Evolutionary conservation across 805 yeast species (phyloP).

Genomic region (Kazachstania bromeliacearum): DNA sequence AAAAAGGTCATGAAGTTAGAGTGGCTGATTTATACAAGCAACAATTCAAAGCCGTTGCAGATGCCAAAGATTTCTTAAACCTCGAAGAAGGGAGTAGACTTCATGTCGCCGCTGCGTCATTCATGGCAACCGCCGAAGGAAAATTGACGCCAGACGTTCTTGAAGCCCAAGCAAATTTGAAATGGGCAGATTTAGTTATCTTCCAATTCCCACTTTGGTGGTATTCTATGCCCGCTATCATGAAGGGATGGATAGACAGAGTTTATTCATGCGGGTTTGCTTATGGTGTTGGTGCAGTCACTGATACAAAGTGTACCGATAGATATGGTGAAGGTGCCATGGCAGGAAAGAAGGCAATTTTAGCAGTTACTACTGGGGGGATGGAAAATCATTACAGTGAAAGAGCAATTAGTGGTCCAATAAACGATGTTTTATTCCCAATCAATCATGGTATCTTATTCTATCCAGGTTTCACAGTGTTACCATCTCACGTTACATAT

Average conservation of each 20-base stretch:
- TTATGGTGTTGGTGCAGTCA: conserved; percentile 16
- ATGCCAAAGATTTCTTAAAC: conserved; percentile 16
- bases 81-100: conserved; percentile 11
- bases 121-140: conserved; percentile 7
- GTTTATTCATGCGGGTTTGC: conserved; percentile 19
- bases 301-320: conserved; percentile 5
- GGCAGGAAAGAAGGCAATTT: conserved; percentile 16
- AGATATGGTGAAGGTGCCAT: conserved; percentile 22
- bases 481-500: conserved; percentile 14
- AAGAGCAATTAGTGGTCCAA: conserved; percentile 17
- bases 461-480: conserved; percentile 16
- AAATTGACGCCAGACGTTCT: conserved; percentile 23
- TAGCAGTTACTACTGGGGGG: conserved; percentile 12
- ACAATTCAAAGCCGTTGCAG: conserved; percentile 19
- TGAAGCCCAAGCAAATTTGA: conserved; percentile 22
- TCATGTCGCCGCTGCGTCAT: conserved; percentile 13
- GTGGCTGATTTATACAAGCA: conserved; percentile 20
- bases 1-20: conserved; percentile 21
- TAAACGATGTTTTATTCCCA: conserved; percentile 17
- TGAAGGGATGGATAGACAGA: conserved; percentile 27
- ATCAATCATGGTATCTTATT: conserved; percentile 16
- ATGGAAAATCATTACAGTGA: conserved; percentile 7
- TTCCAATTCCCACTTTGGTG: conserved; percentile 28
- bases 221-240: conserved; percentile 26
- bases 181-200: conserved; percentile 25